Conservation (phyloP, 352 stramenopile species). For the Phytophthora ramorum region DNA sequence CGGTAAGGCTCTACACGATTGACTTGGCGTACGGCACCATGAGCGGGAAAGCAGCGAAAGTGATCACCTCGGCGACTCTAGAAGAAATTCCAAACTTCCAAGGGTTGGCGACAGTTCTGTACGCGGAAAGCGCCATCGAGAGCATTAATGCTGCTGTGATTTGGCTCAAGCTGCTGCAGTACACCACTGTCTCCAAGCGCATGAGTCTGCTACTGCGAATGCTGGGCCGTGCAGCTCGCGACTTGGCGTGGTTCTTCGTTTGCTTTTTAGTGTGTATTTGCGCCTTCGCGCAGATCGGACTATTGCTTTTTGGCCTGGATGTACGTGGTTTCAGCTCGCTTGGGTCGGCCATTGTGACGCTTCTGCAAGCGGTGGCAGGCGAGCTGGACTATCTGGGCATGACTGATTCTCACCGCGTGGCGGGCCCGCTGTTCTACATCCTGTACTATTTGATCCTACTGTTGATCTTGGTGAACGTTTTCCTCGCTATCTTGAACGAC, state of each 20-base stretch:
- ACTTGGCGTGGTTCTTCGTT: conserved; percentile 67
- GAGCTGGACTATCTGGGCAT: conserved; percentile 64
- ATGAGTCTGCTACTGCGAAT: conserved; percentile 67
- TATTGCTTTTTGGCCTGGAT: conserved; percentile 66
- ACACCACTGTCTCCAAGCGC: conserved; percentile 68
- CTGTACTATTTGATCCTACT: conserved; percentile 75
- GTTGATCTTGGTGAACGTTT: conserved; percentile 78
- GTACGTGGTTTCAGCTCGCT: conserved; percentile 65
- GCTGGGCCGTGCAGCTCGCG: conserved; percentile 51
- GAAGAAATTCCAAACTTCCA: conserved; percentile 50
- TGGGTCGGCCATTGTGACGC: conserved; percentile 53
- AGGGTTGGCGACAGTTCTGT: conserved; percentile 41
- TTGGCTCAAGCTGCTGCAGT: conserved; percentile 77
- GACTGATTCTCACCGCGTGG: conserved; percentile 45
- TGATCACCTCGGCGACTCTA: conserved; percentile 32
- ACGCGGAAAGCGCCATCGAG: conserved; percentile 50
- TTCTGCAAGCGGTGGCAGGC: conserved; percentile 67
- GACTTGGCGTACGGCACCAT: conserved; percentile 64
- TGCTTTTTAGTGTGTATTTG: conserved; percentile 68
- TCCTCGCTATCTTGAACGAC: conserved; percentile 79
- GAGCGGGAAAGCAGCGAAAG: conserved; percentile 40
- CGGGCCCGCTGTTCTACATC: conserved; percentile 76
- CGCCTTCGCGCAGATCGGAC: conserved; percentile 71
- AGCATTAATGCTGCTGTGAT: conserved; percentile 58
- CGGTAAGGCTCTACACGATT: conserved; percentile 60